Evolutionary conservation across 306 rosid genomes (phyloP).

Genomic region (Cicer pinnatifidum): DNA sequence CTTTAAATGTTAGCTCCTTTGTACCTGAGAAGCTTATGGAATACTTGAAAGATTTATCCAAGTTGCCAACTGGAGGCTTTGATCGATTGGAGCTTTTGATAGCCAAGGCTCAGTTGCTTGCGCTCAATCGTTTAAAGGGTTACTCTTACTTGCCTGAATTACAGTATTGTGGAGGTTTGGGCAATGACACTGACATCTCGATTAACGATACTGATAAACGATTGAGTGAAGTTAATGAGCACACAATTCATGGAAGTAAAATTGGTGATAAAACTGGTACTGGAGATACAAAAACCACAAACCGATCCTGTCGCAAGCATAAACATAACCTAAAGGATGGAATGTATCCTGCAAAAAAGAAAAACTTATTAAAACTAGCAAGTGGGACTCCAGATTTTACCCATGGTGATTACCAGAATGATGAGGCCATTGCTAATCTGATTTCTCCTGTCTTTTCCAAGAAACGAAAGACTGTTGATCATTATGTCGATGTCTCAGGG

Average conservation of each 20-base stretch:
- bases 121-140: constrained; percentile 77
- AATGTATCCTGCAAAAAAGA: constrained; percentile 58
- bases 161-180: constrained; percentile 71
- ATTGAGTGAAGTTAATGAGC: constrained; percentile 49
- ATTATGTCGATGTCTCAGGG: constrained; percentile 51
- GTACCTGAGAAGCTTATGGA: constrained; percentile 64
- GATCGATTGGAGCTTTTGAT: constrained; percentile 66
- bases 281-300: constrained; percentile 50
- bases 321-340: constrained; percentile 72
- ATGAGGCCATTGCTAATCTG: constrained; percentile 45
- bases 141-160: constrained; percentile 73
- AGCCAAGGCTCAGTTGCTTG: constrained; percentile 82
- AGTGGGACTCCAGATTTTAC: constrained; percentile 53
- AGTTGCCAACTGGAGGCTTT: constrained; percentile 61
- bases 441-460: constrained; percentile 53
- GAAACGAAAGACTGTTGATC: constrained; percentile 63
- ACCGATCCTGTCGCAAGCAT: constrained; percentile 57
- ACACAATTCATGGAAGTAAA: constrained; percentile 43
- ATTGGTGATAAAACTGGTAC: constrained; percentile 54
- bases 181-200: constrained; percentile 48
- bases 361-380: constrained; percentile 67
- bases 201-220: constrained; percentile 44
- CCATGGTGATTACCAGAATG: constrained; percentile 54
- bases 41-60: constrained; percentile 63
- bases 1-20: constrained; percentile 61